These are phyloP conservation scores for Lolium rigidum DNA, from an alignment of 176 grass and related monocot species.

Conservation along the genomic window DNA sequence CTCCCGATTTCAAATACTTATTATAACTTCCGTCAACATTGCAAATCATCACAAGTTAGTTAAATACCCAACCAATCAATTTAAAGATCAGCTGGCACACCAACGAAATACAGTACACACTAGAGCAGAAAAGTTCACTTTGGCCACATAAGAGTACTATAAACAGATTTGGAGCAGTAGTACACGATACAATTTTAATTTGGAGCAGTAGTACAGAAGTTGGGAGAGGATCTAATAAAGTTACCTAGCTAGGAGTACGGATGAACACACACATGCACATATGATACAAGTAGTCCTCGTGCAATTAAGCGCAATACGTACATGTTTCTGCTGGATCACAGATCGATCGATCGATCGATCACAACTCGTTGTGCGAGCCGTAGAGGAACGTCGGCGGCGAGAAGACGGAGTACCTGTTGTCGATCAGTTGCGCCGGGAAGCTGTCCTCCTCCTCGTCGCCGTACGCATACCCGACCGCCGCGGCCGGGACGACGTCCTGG, in stretches of 20 bases:
- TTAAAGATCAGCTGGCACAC: slow-evolving; percentile 17
- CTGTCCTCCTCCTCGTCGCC: slow-evolving; percentile 45
- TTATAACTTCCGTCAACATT: background rate
- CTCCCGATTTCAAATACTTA: background rate
- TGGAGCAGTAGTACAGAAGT: background rate
- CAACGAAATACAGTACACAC: background rate
- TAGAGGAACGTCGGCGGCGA: slow-evolving; percentile 74
- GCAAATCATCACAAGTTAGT: slow-evolving; percentile 26
- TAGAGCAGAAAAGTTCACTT: background rate
- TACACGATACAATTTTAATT: background rate
- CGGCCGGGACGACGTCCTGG: background rate
- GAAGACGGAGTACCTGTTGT: slow-evolving; percentile 67
- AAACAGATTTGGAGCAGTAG: background rate
- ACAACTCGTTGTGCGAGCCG: slow-evolving; percentile 28
- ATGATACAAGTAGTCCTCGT: slow-evolving; percentile 41
- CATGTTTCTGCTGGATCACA: slow-evolving; percentile 3
- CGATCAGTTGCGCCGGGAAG: slow-evolving; percentile 63
- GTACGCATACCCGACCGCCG: background rate
- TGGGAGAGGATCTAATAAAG: too few species aligned
- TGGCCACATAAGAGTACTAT: background rate
- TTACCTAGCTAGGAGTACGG: background rate
- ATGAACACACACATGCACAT: slow-evolving; percentile 30
- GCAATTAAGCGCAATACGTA: slow-evolving; percentile 25
- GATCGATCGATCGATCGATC: slow-evolving; percentile 7
- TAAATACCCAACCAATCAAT: slow-evolving; percentile 7